These are phyloP conservation scores for Terfezia boudieri DNA, from an alignment of 495 filamentous ascomycete species.

Conservation along the genomic window DNA sequence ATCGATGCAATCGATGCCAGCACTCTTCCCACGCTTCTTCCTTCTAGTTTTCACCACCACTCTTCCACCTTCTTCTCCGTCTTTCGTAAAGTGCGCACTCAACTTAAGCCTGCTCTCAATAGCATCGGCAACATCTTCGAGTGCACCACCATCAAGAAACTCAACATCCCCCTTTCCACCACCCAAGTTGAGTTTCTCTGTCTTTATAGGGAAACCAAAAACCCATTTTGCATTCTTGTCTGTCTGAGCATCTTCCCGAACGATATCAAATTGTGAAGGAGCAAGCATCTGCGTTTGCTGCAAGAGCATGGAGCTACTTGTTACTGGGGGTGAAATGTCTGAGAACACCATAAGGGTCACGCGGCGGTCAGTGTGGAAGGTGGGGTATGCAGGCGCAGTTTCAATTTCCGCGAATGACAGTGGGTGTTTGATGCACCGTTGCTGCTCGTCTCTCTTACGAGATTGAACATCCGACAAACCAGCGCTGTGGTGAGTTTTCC, in stretches of 20 bases:
- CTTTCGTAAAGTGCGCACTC: not conserved
- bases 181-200: slow-evolving; percentile 11
- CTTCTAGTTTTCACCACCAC: not conserved
- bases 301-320: slow-evolving; percentile 2
- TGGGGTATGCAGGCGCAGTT: slow-evolving; percentile 71
- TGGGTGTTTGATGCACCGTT: slow-evolving; percentile 11
- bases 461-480: slow-evolving; percentile 9
- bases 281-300: not conserved
- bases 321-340: slow-evolving; percentile 2
- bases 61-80: not conserved
- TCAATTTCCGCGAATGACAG: slow-evolving; percentile 80
- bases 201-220: slow-evolving; percentile 8
- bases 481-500: not conserved
- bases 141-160: slow-evolving; percentile 7
- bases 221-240: not conserved
- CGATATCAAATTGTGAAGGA: not conserved
- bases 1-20: slow-evolving; percentile 5
- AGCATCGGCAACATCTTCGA: slow-evolving; percentile 10
- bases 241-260: not conserved
- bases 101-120: slow-evolving; percentile 21
- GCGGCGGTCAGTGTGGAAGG: slow-evolving; percentile 70
- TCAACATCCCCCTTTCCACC: slow-evolving; percentile 12
- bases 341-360: slow-evolving; percentile 45
- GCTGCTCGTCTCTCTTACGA: slow-evolving; percentile 10
- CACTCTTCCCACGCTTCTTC: slow-evolving; percentile 7